These are phyloP conservation scores for Xylaria flabelliformis DNA, from an alignment of 495 filamentous ascomycete species.

Conservation along the genomic window DNA sequence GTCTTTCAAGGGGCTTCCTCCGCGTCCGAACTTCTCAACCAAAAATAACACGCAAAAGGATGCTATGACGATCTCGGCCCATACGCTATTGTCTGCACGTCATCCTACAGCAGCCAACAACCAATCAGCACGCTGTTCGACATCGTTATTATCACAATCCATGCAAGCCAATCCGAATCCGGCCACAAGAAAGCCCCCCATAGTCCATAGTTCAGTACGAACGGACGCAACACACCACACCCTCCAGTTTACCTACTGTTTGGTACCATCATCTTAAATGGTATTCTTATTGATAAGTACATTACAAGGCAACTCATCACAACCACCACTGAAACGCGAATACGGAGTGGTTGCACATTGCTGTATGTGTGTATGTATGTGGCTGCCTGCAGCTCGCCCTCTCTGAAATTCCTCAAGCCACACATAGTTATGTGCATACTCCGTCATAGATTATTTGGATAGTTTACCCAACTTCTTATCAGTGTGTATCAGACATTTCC, in stretches of 20 bases:
- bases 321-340: slow-evolving; percentile 11
- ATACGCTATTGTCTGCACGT: slow-evolving; percentile 26
- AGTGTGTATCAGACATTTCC: background rate
- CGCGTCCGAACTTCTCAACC: background rate
- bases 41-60: slow-evolving; percentile 20
- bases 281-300: background rate
- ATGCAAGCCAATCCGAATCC: slow-evolving; percentile 28
- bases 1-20: slow-evolving; percentile 2
- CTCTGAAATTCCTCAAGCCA: background rate
- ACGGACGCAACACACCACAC: background rate
- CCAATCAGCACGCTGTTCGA: slow-evolving; percentile 7
- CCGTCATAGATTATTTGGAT: background rate
- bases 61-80: slow-evolving; percentile 6
- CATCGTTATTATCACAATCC: background rate
- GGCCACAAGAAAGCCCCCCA: background rate
- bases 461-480: slow-evolving; percentile 2
- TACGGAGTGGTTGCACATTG: background rate
- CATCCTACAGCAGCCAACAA: slow-evolving; percentile 12
- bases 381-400: background rate
- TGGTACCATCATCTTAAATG: background rate
- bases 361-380: background rate
- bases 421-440: background rate
- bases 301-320: background rate
- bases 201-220: background rate
- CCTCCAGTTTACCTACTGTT: background rate